Percentiles rank a stretch among this genome's conserved stretches.
These are phyloP conservation scores for Jaapia argillacea DNA, from an alignment of 768 basidiomycete species.

Conservation along the genomic window DNA sequence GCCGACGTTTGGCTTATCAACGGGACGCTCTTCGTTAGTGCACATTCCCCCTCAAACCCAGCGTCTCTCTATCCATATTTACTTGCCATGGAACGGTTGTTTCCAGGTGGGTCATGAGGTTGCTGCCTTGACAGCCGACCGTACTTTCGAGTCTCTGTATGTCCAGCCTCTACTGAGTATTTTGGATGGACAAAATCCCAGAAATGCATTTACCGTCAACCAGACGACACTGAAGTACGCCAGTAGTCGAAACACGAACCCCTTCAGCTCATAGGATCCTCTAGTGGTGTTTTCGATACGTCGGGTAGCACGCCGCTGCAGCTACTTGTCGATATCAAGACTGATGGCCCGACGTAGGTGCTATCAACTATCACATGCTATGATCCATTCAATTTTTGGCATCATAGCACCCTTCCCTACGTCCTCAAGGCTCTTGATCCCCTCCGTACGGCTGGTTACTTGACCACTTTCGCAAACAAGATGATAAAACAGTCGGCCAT, in stretches of 20 bases:
- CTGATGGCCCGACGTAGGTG: slow-evolving; percentile 34
- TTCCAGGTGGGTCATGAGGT: slow-evolving; percentile 34
- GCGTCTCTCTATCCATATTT: not conserved
- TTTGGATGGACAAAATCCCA: slow-evolving; percentile 31
- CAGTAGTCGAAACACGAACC: not conserved
- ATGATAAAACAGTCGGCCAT: slow-evolving; percentile 25
- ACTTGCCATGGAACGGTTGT: slow-evolving; percentile 1
- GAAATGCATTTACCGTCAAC: slow-evolving; percentile 28
- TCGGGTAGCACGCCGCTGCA: slow-evolving; percentile 30
- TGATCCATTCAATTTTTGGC: too few relatives aligned
- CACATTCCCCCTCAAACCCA: too few relatives aligned
- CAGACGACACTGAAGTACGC: slow-evolving; percentile 31
- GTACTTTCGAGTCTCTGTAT: slow-evolving; percentile 39
- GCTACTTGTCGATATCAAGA: slow-evolving; percentile 43
- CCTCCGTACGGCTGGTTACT: slow-evolving; percentile 30
- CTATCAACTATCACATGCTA: not conserved
- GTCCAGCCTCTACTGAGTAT: slow-evolving; percentile 34
- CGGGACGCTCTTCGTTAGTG: slow-evolving; percentile 32
- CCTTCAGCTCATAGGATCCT: slow-evolving; percentile 1
- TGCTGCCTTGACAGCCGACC: slow-evolving; percentile 28
- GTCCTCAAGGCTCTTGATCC: slow-evolving; percentile 35
- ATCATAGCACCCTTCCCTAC: slow-evolving; percentile 31
- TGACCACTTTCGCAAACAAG: slow-evolving; percentile 36
- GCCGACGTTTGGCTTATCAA: slow-evolving; percentile 41
- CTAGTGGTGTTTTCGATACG: slow-evolving; percentile 44